Base-by-base conservation (phyloP, 352 stramenopile genomes). In the Phytophthora citrophthora region DNA sequence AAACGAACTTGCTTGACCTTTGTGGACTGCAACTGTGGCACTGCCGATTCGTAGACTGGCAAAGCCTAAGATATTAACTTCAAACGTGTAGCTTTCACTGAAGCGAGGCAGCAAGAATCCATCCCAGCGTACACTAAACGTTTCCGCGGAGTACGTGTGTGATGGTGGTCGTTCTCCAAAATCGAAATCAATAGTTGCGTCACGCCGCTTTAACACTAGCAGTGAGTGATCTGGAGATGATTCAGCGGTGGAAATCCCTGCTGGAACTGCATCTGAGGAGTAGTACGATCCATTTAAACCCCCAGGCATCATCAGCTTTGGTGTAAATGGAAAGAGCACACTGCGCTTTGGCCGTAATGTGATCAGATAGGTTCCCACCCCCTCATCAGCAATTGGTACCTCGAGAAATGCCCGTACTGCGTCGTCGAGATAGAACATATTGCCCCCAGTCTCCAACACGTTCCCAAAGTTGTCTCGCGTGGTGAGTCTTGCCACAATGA, bases 281-380 rank as follows among this genome's bases (percentile, higher is more conserved):
- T 79, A 85, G 48, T 89, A 87, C 3, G 71, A 83, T 2, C 55
- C 81, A 52, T 91, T 91, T 18, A 91, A 43, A 6, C 85, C 79
- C 13, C 80, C 82, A 16, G 61, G 52, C n/a, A 83, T 67, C 36
- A 90, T 44, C 10, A 93, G 61, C 11, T 74, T 74, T 2, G 74
- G 70, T n/a, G 75, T 53, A 40, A 91, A 89, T 1, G 61, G 49
- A 27, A 83, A 73, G 2, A 76, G 9, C 0, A 54, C 23, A 8
- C 56, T 64, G 15, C 52, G 20, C 8, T 48, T 63, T 5, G 76
- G 79, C 1, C 47, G 56, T 2, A 83, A 48, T n/a, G 54, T 46
- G 9, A 88, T n/a, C 4, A 79, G 44, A 48, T 88, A 88, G 46
- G 61, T 78, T 12, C 79, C 79, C 16, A 75, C 71, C 8, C 54